A percentile compares a stretch with the other conserved stretches of the same genome.
Conservation (phyloP, 1,284 basidiomycete genomes). For the Rugosomyces carneus region DNA sequence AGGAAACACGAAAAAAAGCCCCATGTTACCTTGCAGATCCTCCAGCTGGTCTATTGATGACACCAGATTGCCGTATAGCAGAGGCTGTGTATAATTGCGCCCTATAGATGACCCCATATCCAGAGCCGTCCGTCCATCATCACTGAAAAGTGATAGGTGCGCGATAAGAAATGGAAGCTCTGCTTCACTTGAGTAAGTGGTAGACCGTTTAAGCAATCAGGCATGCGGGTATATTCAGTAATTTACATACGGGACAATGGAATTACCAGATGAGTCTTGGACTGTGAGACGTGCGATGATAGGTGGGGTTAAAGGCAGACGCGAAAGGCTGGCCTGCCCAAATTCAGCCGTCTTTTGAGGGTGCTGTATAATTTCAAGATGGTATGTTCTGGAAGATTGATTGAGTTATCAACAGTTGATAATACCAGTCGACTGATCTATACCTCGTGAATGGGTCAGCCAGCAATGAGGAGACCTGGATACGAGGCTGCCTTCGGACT, state of each 20-base stretch:
- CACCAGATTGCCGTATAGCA: slow-evolving; percentile 81
- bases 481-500: slow-evolving; percentile 37
- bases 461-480: slow-evolving; percentile 50
- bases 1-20: slow-evolving; percentile 84
- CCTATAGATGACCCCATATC: slow-evolving; percentile 52
- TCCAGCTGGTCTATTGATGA: slow-evolving; percentile 73
- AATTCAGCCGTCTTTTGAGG: slow-evolving; percentile 77
- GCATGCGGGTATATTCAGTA: background rate
- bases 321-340: slow-evolving; percentile 65
- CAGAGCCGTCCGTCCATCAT: slow-evolving; percentile 50
- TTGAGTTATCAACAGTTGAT: slow-evolving; percentile 5
- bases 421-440: slow-evolving; percentile 12
- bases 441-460: slow-evolving; percentile 47
- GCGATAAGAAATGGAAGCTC: slow-evolving; percentile 82
- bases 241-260: slow-evolving; percentile 59
- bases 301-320: slow-evolving; percentile 76
- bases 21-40: slow-evolving; percentile 70
- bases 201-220: slow-evolving; percentile 10
- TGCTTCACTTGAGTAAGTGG: slow-evolving; percentile 47
- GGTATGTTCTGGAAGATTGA: slow-evolving; percentile 50
- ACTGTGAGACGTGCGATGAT: slow-evolving; percentile 74
- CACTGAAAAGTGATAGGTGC: slow-evolving; percentile 65
- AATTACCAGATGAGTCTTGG: slow-evolving; percentile 61
- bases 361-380: slow-evolving; percentile 75
- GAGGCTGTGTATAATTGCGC: slow-evolving; percentile 42